Base-by-base conservation (phyloP, 805 yeast genomes). In the Barnettozyma sp. region DNA sequence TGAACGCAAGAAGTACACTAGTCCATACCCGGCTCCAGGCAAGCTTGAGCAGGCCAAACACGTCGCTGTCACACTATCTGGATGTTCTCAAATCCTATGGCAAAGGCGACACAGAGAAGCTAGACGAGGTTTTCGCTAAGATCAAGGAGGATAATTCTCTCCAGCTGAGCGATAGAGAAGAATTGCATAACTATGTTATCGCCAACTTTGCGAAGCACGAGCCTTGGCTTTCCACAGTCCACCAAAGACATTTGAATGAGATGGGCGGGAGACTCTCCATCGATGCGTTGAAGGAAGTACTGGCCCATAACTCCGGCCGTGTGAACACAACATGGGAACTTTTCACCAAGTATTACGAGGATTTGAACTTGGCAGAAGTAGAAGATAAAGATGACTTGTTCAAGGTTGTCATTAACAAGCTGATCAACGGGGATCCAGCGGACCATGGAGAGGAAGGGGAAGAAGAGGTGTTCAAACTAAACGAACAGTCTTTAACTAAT, bases 221-320 rank as follows among this genome's bases (percentile, higher is more conserved):
- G 28, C 54, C 54, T 24, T 53, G 60, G 20, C 43, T 60, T 24
- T 58, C 58, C 12, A 52, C 58, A 12, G 36, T 50, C 6, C 60
- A 56, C 42, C 44, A 54, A 7, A 49, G 52, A 35, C 46, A 52
- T 13, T 39, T 62, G 26, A 18, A 38, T 5, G 47, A 45, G 18
- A 25, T 55, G 6, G 49, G 54, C 1, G 45, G 48, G 9, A 25
- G 34, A 6, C 22, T 59, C 12, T 45, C 53, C 3, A 16, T 35
- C 8, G 41, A 44, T 3, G 52, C 66, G 2, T 26, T 62, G 4
- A 34, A 43, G 4, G 53, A 59, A 36, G 54, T 72, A 18, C 56
- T 72, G 6, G 49, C 50, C 22, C 41, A 58, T 26, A 75, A 75
- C 42, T 77, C 78, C 3, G 79, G 78, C 10, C 56, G 81, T 38